Conservation (phyloP, 768 basidiomycete species). For the Collybia nuda region DNA sequence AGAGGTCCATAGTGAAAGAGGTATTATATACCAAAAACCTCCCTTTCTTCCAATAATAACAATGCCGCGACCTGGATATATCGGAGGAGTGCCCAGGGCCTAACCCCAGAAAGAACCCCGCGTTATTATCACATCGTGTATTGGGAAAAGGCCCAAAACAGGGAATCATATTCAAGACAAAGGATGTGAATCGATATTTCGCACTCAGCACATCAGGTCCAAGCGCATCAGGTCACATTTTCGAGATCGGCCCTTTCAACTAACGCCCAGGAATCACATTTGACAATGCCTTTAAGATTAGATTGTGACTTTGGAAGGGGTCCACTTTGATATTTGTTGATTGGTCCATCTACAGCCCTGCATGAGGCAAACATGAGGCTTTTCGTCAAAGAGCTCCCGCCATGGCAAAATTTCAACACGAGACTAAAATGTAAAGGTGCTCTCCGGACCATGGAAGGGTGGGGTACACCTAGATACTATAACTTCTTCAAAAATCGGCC, state of each 20-base stretch:
- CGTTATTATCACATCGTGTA: slow-evolving; percentile 24
- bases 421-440: too few species aligned
- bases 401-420: too few species aligned
- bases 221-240: background rate
- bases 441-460: too few species aligned
- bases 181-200: background rate
- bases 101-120: slow-evolving; percentile 11
- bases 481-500: too few species aligned
- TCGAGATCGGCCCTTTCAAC: background rate
- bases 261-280: background rate
- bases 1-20: slow-evolving; percentile 4
- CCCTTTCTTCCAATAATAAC: slow-evolving; percentile 9
- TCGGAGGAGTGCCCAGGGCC: slow-evolving; percentile 5
- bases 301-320: slow-evolving; percentile 5
- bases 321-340: background rate
- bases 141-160: slow-evolving; percentile 8
- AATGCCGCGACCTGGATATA: slow-evolving; percentile 3
- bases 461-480: too few species aligned
- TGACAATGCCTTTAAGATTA: slow-evolving; percentile 3
- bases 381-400: background rate
- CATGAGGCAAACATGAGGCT: background rate
- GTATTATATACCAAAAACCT: slow-evolving; percentile 10
- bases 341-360: background rate
- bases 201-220: background rate
- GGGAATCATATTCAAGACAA: slow-evolving; percentile 5